Evolutionary conservation across 108 stramenopile species (phyloP).

Genomic region (Mediolabrus comicus): DNA sequence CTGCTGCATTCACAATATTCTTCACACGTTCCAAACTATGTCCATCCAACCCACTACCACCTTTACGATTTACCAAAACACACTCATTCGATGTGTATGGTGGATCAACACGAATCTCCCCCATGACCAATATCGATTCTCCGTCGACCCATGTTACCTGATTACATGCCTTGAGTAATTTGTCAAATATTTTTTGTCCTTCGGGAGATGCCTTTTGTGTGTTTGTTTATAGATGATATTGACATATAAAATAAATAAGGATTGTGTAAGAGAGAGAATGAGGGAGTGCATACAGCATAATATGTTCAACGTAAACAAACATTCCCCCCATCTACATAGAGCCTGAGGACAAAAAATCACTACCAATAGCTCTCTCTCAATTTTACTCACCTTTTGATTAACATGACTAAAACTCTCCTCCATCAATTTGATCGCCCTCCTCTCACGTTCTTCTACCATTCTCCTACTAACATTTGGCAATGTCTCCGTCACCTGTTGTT

Average conservation of each 20-base stretch:
- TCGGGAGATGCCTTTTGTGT: conserved; percentile 57
- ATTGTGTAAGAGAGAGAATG: conserved; percentile 5
- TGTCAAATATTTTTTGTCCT: conserved; percentile 82
- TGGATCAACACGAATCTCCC: conserved; percentile 73
- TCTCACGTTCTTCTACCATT: conserved; percentile 77
- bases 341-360: no score
- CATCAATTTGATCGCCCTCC: conserved; percentile 66
- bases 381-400: conserved; percentile 71
- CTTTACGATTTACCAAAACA: conserved; percentile 32
- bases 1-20: conserved; percentile 69
- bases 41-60: conserved; percentile 45
- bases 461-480: conserved; percentile 52
- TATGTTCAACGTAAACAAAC: no score
- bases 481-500: conserved; percentile 27
- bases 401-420: conserved; percentile 78
- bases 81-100: conserved; percentile 74
- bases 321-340: no score
- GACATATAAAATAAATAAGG: not conserved
- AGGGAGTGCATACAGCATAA: no score
- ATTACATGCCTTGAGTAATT: conserved; percentile 81
- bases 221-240: not conserved
- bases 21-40: conserved; percentile 80
- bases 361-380: no score
- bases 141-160: conserved; percentile 64
- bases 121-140: conserved; percentile 69